These are phyloP conservation scores for Candida silvicultrix DNA, from an alignment of 805 yeast species.

Conservation along the genomic window DNA sequence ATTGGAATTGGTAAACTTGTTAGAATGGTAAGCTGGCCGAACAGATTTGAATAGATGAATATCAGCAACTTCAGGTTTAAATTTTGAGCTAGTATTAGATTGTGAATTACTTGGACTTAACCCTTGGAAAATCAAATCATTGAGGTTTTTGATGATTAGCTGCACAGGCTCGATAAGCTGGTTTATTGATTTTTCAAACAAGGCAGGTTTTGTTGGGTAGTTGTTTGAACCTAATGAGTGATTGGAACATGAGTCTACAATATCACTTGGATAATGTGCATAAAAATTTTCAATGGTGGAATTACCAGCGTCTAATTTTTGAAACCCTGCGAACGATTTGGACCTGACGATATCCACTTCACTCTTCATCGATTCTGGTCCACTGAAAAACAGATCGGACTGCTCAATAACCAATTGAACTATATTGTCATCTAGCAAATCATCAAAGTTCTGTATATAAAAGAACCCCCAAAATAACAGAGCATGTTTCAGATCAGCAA, in stretches of 20 bases:
- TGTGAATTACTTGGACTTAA: constrained; percentile 22
- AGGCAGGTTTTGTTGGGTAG: constrained; percentile 31
- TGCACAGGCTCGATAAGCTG: constrained; percentile 26
- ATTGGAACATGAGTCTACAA: too few species aligned
- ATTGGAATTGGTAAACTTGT: neutral
- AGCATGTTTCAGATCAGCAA: constrained; percentile 22
- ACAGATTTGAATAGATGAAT: neutral
- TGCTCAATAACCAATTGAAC: constrained; percentile 24
- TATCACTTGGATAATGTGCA: neutral
- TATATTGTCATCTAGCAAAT: constrained; percentile 21
- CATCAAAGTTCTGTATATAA: constrained; percentile 27
- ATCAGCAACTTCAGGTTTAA: neutral
- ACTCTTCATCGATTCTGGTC: constrained; percentile 27
- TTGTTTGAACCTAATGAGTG: constrained; percentile 28
- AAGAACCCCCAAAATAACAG: constrained; percentile 31
- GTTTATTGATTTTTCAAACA: constrained; percentile 25
- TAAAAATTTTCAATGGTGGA: too few species aligned
- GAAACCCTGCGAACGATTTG: constrained; percentile 33
- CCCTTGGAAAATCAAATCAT: constrained; percentile 31
- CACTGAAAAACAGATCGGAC: constrained; percentile 25
- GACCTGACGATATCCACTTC: constrained; percentile 24
- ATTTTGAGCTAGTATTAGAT: neutral
- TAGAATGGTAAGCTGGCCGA: neutral
- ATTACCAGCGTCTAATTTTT: neutral
- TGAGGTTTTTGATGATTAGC: constrained; percentile 18